phyloP scores from a whole-genome alignment of 371 early-diverging fungal genomes.

The Smittium mucronatum region DNA sequence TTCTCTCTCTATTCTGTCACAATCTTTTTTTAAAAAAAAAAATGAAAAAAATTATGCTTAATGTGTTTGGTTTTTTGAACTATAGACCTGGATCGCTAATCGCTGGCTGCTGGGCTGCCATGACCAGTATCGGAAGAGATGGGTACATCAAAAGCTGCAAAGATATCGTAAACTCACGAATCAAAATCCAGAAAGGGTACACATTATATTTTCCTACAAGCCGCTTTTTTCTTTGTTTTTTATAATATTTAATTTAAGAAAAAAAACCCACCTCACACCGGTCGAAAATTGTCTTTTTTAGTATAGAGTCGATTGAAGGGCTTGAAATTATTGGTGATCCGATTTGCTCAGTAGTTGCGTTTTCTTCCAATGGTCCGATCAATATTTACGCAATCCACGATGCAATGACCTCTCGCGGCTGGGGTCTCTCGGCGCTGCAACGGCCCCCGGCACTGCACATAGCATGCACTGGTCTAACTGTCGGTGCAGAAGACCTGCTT shows the following conservation, averaged over 20 bases:
- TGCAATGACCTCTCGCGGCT: conserved; percentile 53
- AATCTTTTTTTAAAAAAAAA: too few relatives aligned
- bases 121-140: conserved; percentile 71
- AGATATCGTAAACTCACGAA: conserved; percentile 63
- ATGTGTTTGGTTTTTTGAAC: too few relatives aligned
- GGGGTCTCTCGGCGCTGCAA: conserved; percentile 82
- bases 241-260: background rate
- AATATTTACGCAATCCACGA: conserved; percentile 81
- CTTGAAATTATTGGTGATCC: conserved; percentile 79
- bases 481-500: conserved; percentile 55
- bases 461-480: conserved; percentile 66
- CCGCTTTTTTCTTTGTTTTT: background rate
- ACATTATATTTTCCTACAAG: background rate
- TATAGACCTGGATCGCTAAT: conserved; percentile 76
- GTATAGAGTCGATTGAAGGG: conserved; percentile 40
- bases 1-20: too few relatives aligned
- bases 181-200: conserved; percentile 46
- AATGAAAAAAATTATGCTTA: too few relatives aligned
- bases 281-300: background rate
- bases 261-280: background rate
- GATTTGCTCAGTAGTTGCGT: conserved; percentile 71
- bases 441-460: conserved; percentile 82
- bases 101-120: conserved; percentile 92
- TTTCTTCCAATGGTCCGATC: conserved; percentile 47
- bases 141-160: conserved; percentile 76